Evolutionary conservation across 2,329 filamentous ascomycete species (phyloP), one percentile per base, ranked within the genome.

Genomic region (Aureobasidium melanogenum): DNA sequence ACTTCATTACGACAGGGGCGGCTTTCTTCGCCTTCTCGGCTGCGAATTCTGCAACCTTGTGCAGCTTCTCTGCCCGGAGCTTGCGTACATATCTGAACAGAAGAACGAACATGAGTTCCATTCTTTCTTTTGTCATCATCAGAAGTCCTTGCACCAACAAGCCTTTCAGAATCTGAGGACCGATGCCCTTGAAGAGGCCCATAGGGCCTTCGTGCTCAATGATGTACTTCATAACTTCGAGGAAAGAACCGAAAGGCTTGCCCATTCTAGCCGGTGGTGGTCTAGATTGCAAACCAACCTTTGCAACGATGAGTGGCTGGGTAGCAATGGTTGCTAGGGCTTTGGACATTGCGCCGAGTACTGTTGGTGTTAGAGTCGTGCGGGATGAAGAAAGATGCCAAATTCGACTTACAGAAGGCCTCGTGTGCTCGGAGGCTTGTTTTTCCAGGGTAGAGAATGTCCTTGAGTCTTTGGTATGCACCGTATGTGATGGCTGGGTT

Each of bases 101-200:
- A 30, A 96, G 77, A 64, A 97, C 80, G 72, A 97, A 97, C 47
- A 91, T 73, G 17, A 97, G 78, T 74, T 97, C 94, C 75, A 97
- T 89, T 67, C 91, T 84, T 77, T 99, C 94, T 77, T 99, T 99
- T 51, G 91, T 94, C 91, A 97, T 99, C 94, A 99, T 99, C 41
- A 99, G 80, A 61, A 99, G 85, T 54, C 94, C 94, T 72, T 99
- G 94, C 2, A 99, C 94, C 52, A 99, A 73, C 57, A 99, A 77
- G 1, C 94, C 94, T 76, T 99, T 99, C 63, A 91, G 75, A 56
- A 99, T 88, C 74, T 99, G 94, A 3, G 94, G 94, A 0, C 85
- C 91, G 67, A 99, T 96, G 44, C 94, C 94, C 78, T 99, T 99
- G 80, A 97, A 99, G 1, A 99, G 80, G n/a, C 88, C 88, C 14